Evolutionary conservation across 2,329 filamentous ascomycete genomes (phyloP), one percentile per base, ranked within the genome.

Genomic region (Venturia effusa): DNA sequence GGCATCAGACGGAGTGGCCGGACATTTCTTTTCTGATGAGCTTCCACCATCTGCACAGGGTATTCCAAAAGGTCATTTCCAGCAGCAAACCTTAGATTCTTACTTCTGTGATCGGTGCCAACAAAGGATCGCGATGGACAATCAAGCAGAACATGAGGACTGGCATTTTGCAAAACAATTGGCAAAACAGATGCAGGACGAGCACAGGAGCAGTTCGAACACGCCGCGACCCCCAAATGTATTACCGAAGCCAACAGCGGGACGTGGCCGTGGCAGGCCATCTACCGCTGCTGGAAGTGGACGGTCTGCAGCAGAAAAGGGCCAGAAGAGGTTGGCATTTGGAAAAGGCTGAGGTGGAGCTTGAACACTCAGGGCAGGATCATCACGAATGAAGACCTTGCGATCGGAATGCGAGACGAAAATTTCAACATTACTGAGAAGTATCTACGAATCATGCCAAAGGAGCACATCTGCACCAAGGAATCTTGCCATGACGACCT

Each of bases 151-250:
- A 75, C 94, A 99, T 74, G 81, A 88, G 63, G 94, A 99, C 74
- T 97, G 92, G 88, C 94, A 99, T 76, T 88, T 96, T 76, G 94
- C 94, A 57, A 90, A 89, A 76, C 89, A 93, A 69, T 80, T 99
- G 37, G 87, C 92, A 67, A 82, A 86, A 64, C 81, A 88, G 68
- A 72, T 77, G 66, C 69, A 54, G 34, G 63, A 61, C 5, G 62
- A 66, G 57, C 62, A 64, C 10, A 37, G 61, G 22, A 64, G 34
- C 40, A 82, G 88, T 76, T 80, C 67, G 11, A 70, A 62, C 41
- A 66, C 70, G 8, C 61, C 65, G 8, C 66, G 66, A 68, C 68
- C 54, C 66, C 67, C 22, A 65, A 64, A 61, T 66, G 68, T 10
- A 68, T 68, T 40, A 45, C 59, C 19, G 40, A 67, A 64, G 45